These are phyloP conservation scores for Priceomyces melissophilus DNA, from an alignment of 805 yeast genomes.

Conservation along the genomic window DNA sequence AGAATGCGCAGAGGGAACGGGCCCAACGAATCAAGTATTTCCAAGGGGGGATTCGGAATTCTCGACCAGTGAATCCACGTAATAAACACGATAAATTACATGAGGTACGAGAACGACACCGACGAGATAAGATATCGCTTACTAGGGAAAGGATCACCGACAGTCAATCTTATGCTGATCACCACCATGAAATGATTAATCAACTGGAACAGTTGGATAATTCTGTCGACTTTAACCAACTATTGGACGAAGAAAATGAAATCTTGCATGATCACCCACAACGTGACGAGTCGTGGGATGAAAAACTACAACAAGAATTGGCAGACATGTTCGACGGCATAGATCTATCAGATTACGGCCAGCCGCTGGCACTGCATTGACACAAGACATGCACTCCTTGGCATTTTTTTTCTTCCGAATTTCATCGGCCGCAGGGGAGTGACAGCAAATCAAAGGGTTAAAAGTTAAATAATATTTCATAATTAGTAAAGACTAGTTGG, in stretches of 20 bases:
- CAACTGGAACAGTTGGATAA: conserved; percentile 17
- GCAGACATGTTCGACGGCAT: conserved; percentile 7
- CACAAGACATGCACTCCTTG: too few relatives aligned
- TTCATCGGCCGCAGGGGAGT: too few relatives aligned
- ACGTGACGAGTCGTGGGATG: background rate
- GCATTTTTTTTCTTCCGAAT: too few relatives aligned
- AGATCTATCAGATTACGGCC: conserved; percentile 6
- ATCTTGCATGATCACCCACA: background rate
- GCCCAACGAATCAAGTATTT: background rate
- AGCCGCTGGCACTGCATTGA: background rate
- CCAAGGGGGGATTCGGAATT: conserved; percentile 1
- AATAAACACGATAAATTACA: conserved; percentile 21
- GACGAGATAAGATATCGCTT: conserved; percentile 14
- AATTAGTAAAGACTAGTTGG: too few relatives aligned
- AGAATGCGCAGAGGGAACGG: too few relatives aligned
- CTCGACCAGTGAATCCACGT: conserved; percentile 12
- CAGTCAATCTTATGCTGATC: conserved; percentile 15
- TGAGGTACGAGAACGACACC: conserved; percentile 22
- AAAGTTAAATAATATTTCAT: too few relatives aligned
- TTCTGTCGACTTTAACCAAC: conserved; percentile 2
- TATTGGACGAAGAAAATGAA: conserved; percentile 6
- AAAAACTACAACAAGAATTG: conserved; percentile 4
- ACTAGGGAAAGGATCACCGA: conserved; percentile 17
- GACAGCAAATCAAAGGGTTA: too few relatives aligned
- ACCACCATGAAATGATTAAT: conserved; percentile 8